These are phyloP conservation scores for Cordyceps cicadae DNA, from an alignment of 2,329 filamentous ascomycete species.

Conservation along the genomic window DNA sequence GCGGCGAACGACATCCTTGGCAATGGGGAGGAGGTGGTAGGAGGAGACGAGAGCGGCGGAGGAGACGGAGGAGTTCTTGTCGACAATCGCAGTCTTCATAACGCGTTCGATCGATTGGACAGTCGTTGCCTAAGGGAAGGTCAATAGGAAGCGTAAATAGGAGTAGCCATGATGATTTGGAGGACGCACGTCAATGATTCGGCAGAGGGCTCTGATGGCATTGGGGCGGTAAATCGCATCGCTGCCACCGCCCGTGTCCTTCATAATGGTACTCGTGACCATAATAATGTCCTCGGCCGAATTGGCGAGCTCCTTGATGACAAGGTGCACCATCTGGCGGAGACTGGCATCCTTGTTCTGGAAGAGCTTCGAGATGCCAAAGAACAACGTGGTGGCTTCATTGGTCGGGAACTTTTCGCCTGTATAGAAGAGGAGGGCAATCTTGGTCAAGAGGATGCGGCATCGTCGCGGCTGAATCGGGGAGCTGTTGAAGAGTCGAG, in stretches of 20 bases:
- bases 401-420: constrained; percentile 95
- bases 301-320: constrained; percentile 93
- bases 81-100: constrained; percentile 98
- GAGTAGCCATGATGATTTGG: neutral
- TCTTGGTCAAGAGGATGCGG: constrained; percentile 94
- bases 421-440: constrained; percentile 90
- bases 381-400: constrained; percentile 97
- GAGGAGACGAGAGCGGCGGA: constrained; percentile 94
- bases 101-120: constrained; percentile 97
- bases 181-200: constrained; percentile 80
- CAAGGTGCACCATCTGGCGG: constrained; percentile 96
- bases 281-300: constrained; percentile 99
- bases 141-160: constrained; percentile 17
- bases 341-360: constrained; percentile 98
- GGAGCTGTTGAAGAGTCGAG: constrained; percentile 94
- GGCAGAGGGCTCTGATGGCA: constrained; percentile 88
- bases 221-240: constrained; percentile 92
- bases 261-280: constrained; percentile 99
- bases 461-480: constrained; percentile 96
- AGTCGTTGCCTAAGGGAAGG: constrained; percentile 63
- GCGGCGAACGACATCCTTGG: constrained; percentile 86
- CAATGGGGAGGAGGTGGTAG: constrained; percentile 94
- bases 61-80: constrained; percentile 95
- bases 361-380: constrained; percentile 97
- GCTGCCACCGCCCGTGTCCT: constrained; percentile 92